Base-by-base conservation (phyloP, 108 stramenopile species). In the Epipyxis sp. region DNA sequence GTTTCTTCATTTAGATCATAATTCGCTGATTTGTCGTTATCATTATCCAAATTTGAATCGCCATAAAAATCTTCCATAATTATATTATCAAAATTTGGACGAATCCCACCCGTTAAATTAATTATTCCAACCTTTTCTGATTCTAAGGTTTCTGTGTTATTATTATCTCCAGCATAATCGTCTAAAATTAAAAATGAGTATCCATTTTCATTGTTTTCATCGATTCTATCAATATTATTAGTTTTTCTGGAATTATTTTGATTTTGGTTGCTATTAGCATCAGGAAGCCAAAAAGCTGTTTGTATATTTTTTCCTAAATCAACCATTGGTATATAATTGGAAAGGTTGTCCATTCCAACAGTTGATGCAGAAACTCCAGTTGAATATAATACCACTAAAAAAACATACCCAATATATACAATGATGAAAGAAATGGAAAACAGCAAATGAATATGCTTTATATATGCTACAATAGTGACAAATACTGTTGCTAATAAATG, bases 341-440 rank as follows among this genome's bases (percentile, higher is more conserved):
- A 16, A 57, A 25, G 54, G 16, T 20, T 16, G 20, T 16, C 54
- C 25, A 25, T 25, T 57, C 25, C 20, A 25, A 16, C 54, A 57
- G 54, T 16, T 57, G 54, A 25, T 57, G 54, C 54, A 25, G 54
- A 16, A 25, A 20, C 54, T 16, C 54, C 20, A 57, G 20, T 57
- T 16, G 54, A 57, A 25, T 16, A 57, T 39, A 39, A 43, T 59
- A 83, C 34, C 43, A 83, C 79, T 34, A 78, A n/a, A 43, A 30
- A 25, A 1, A 78, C 80, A 44, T 80, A 84, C 0, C 34, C 45
- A 10, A 40, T 40, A 59, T 81, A 84, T 0, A 84, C 16, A 32
- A 25, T 20, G 3, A 80, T 27, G 3, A 80, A 59, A 16, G n/a
- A 67, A 35, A 50, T 1, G 1, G 54, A 74, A 41, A 59, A 30